A percentile compares a stretch with the other conserved stretches of the same genome.
Conservation (phyloP, 169 alveolate genomes). For the Plasmodium sp. region DNA sequence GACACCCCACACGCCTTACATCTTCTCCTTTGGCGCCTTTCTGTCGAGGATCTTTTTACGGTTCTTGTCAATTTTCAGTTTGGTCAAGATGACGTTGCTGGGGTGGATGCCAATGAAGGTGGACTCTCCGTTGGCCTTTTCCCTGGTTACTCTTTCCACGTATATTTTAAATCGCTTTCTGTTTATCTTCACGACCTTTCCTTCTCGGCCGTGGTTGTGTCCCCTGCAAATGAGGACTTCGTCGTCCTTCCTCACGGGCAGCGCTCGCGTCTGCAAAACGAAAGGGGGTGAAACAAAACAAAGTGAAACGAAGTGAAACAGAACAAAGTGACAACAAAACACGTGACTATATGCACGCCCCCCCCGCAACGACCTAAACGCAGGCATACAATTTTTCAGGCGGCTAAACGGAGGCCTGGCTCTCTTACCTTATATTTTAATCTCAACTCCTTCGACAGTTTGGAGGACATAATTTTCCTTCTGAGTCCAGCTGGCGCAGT, state of each 20-base stretch:
- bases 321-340: not conserved
- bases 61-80: conserved; percentile 94
- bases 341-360: not conserved
- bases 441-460: conserved; percentile 96
- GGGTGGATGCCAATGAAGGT: conserved; percentile 96
- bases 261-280: conserved; percentile 89
- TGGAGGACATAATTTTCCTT: conserved; percentile 98
- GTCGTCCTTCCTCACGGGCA: conserved; percentile 99
- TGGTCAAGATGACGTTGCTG: conserved; percentile 96
- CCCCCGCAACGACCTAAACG: not conserved
- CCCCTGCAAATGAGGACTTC: conserved; percentile 98
- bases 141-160: conserved; percentile 97
- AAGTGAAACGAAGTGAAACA: not conserved
- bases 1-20: not conserved
- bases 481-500: conserved; percentile 98
- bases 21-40: conserved; percentile 83
- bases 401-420: not conserved
- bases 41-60: conserved; percentile 94
- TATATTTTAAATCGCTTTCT: conserved; percentile 97
- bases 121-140: conserved; percentile 94
- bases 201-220: conserved; percentile 96
- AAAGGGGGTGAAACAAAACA: no score
- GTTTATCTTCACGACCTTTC: conserved; percentile 97
- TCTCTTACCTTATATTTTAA: conserved; percentile 94
- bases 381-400: not conserved